phyloP scores from a whole-genome alignment of 192 early-diverging fungal species.

The Backusella westeae region DNA sequence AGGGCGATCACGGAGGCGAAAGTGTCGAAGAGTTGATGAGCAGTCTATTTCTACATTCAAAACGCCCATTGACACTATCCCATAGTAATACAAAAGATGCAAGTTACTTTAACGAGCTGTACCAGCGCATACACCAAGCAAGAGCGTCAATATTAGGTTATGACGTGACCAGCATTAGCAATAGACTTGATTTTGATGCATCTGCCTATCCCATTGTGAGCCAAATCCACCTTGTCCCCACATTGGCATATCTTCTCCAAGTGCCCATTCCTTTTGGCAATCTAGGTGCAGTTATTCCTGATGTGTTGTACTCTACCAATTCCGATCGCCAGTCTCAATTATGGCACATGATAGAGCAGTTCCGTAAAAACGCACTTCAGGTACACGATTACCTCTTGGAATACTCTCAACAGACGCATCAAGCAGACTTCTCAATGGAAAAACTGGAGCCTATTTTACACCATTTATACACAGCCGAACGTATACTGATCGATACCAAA shows the following conservation, averaged over 20 bases:
- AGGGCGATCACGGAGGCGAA: conserved; percentile 98
- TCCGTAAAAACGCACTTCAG: conserved; percentile 66
- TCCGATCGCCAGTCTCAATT: conserved; percentile 38
- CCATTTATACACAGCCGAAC: conserved; percentile 21
- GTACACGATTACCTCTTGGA: conserved; percentile 60
- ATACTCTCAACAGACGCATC: conserved; percentile 53
- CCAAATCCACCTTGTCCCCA: conserved; percentile 93
- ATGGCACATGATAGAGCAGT: conserved; percentile 43
- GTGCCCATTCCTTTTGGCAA: conserved; percentile 94
- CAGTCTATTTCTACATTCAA: conserved; percentile 80
- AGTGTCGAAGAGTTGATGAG: conserved; percentile 87
- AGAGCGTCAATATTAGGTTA: conserved; percentile 16
- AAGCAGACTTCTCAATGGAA: conserved; percentile 52
- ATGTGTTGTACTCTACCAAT: conserved; percentile 60
- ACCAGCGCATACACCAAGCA: conserved; percentile 18
- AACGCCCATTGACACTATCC: conserved; percentile 38
- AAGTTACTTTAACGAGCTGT: conserved; percentile 9
- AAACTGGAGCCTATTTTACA: conserved; percentile 40
- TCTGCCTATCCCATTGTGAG: conserved; percentile 54
- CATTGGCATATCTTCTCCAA: conserved; percentile 74
- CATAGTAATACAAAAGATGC: background rate
- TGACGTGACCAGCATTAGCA: conserved; percentile 17
- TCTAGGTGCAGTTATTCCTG: conserved; percentile 84
- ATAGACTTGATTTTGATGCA: conserved; percentile 27
- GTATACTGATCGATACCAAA: background rate